These are phyloP conservation scores for Raffaelea ambrosiae DNA, from an alignment of 2,329 filamentous ascomycete species.

Conservation along the genomic window DNA sequence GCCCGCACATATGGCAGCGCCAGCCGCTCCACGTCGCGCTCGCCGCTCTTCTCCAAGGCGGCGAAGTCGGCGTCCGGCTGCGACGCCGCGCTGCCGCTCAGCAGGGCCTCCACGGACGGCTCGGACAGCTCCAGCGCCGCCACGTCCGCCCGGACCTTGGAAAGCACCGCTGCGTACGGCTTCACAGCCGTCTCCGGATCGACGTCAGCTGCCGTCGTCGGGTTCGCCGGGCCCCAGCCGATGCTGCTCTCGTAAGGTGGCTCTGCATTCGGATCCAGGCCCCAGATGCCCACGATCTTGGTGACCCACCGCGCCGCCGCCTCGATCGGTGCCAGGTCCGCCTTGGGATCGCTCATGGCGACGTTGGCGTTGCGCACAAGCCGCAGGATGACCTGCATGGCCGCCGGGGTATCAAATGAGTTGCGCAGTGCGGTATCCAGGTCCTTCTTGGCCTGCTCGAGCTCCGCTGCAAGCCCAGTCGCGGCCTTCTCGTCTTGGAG, in stretches of 20 bases:
- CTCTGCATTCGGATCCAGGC: slow-evolving; percentile 40
- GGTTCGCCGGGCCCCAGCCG: slow-evolving; percentile 60
- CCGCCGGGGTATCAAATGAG: slow-evolving; percentile 60
- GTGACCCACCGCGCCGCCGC: slow-evolving; percentile 53
- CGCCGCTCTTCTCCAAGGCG: slow-evolving; percentile 1
- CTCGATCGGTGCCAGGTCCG: slow-evolving; percentile 12
- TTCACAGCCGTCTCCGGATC: slow-evolving; percentile 10
- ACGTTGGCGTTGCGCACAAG: slow-evolving; percentile 58
- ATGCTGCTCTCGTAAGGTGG: slow-evolving; percentile 33
- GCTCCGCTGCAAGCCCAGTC: slow-evolving; percentile 21
- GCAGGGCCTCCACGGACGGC: slow-evolving; percentile 5
- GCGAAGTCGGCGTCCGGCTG: slow-evolving; percentile 6
- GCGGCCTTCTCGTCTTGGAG: not conserved
- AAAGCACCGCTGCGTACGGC: slow-evolving; percentile 10
- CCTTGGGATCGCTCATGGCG: slow-evolving; percentile 15
- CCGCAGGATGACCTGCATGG: slow-evolving; percentile 53
- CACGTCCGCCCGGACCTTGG: slow-evolving; percentile 11
- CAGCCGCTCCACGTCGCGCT: slow-evolving; percentile 10
- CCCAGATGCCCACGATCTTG: slow-evolving; percentile 56
- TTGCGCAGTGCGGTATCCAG: slow-evolving; percentile 55
- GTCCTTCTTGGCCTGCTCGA: slow-evolving; percentile 46
- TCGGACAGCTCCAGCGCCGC: slow-evolving; percentile 5
- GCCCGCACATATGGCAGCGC: slow-evolving; percentile 55
- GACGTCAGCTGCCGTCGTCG: slow-evolving; percentile 26
- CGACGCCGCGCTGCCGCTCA: slow-evolving; percentile 1